Evolutionary conservation across 1,284 basidiomycete species (phyloP).

Genomic region (Cryptococcus sp.): DNA sequence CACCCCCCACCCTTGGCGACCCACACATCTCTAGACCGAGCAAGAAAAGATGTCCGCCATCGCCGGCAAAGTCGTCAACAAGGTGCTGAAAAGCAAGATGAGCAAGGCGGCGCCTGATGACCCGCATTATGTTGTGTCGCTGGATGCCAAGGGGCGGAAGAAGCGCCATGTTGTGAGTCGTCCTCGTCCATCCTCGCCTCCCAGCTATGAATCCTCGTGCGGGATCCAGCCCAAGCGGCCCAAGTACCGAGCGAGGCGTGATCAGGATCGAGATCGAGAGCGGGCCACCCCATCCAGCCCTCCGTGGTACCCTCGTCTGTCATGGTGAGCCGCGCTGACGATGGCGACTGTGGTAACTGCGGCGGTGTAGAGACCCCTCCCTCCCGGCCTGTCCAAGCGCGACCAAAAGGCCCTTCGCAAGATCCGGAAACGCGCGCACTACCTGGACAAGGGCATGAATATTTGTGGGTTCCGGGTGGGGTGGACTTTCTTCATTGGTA

Average conservation of each 20-base stretch:
- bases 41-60: constrained; percentile 20
- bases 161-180: constrained; percentile 64
- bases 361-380: constrained; percentile 65
- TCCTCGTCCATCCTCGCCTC: background rate
- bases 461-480: constrained; percentile 83
- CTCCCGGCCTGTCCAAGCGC: constrained; percentile 70
- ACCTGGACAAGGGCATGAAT: constrained; percentile 85
- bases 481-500: constrained; percentile 72
- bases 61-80: constrained; percentile 35
- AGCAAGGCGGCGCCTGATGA: constrained; percentile 64
- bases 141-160: constrained; percentile 61
- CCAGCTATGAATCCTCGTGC: background rate
- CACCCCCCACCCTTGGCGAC: background rate
- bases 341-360: background rate
- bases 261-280: background rate
- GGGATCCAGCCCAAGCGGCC: background rate
- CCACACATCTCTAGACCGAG: too few species aligned
- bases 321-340: too few species aligned
- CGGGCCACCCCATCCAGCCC: too few species aligned
- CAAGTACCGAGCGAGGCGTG: constrained; percentile 1
- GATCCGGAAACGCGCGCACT: constrained; percentile 74
- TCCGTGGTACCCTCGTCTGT: too few species aligned
- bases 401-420: constrained; percentile 74
- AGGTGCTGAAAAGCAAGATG: constrained; percentile 62
- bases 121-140: constrained; percentile 74